Evolutionary conservation across 495 filamentous ascomycete genomes (phyloP), one percentile per base, ranked within the genome.

Genomic region (Annulohypoxylon moriforme): DNA sequence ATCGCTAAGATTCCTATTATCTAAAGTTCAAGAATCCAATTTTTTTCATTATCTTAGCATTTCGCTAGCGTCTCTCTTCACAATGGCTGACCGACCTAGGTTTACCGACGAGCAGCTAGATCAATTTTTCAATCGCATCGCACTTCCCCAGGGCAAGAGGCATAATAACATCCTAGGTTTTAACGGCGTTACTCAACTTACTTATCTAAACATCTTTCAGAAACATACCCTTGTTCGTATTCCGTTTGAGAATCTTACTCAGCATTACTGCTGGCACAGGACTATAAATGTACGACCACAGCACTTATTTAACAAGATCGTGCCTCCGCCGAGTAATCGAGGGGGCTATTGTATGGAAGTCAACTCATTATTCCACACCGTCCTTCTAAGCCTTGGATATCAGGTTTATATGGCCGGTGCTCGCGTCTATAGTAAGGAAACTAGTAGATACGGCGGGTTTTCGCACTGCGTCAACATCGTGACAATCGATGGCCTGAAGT

Each of bases 331-430:
- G 8, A 65, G 68, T 11, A 65, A 67, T 34, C 56, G 76, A 9
- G 93, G 93, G 3, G 92, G 92, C 0, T 93, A 94, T 71, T 94
- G 91, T 79, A 90, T 94, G 85, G 92, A 94, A 72, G 83, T 86
- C 56, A 94, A 90, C 75, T 81, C 82, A 33, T 86, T 94, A 53
- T 92, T 94, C 47, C 85, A 85, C 40, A 83, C 84, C 18, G 79
- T 93, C 14, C 79, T 96, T 14, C 79, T 86, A 20, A 87, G 82
- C 14, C 75, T 94, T 3, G 92, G 91, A 0, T 94, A 84, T 63
- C 70, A 77, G 0, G 79, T 90, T 0, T 87, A 87, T 68, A 84
- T 68, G 29, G 74, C 72, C 0, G 85, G 84, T 5, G 84, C 73
- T 10, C 69, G 81, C 10, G 81, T 85, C 0, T 79, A 68, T 10